A percentile compares a stretch with the other conserved stretches of the same genome.
Conservation (phyloP, 345 rosid species). For the Litchi chinensis region DNA sequence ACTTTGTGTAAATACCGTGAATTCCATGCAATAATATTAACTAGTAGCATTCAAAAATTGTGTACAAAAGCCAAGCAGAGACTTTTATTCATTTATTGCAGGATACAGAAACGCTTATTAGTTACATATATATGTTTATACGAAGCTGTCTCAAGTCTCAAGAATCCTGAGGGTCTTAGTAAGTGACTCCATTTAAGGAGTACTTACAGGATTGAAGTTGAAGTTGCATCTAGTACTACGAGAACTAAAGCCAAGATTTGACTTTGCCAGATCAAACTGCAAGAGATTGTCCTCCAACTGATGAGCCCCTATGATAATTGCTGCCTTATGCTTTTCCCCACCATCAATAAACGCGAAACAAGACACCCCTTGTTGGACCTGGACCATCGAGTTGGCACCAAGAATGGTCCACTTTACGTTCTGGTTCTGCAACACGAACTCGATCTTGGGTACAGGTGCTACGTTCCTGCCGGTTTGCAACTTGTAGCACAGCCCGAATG, state of each 20-base stretch:
- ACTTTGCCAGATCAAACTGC: conserved; percentile 34
- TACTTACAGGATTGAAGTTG: conserved; percentile 7
- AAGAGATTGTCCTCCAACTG: conserved; percentile 39
- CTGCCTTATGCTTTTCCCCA: conserved; percentile 20
- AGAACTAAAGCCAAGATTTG: conserved; percentile 38
- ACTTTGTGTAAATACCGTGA: too few species aligned
- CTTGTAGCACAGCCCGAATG: conserved; percentile 25
- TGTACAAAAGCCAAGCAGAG: too few species aligned
- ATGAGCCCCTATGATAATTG: conserved; percentile 30
- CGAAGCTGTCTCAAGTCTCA: neutral
- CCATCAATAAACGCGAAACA: conserved; percentile 43
- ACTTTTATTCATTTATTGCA: neutral
- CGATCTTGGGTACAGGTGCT: conserved; percentile 29
- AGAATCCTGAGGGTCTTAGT: neutral
- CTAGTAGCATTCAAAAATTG: too few species aligned
- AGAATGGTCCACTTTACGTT: conserved; percentile 25
- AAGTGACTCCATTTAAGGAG: conserved; percentile 1
- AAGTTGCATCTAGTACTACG: conserved; percentile 27
- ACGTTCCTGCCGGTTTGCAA: conserved; percentile 2
- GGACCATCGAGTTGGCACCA: conserved; percentile 35
- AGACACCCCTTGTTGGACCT: conserved; percentile 22
- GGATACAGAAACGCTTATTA: neutral
- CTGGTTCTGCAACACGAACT: conserved; percentile 27
- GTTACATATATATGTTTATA: too few species aligned
- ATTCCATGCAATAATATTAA: too few species aligned